A percentile compares a stretch with the other conserved stretches of the same genome.
Evolutionary conservation across 345 rosid genomes (phyloP).

Genomic region (Angophora floribunda): DNA sequence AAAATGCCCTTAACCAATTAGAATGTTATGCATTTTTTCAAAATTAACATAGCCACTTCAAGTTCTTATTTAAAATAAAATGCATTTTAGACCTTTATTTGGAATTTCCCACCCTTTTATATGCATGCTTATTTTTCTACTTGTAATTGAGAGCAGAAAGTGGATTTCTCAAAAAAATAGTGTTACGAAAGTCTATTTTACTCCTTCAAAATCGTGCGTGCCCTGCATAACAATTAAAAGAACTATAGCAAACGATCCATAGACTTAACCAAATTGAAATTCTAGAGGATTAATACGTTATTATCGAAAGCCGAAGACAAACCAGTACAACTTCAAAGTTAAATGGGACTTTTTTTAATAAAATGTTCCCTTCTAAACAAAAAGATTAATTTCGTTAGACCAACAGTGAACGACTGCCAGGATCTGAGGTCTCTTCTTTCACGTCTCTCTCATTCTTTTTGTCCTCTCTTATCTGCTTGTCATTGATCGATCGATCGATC

Average conservation of each 20-base stretch:
- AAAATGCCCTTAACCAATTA: too few species aligned
- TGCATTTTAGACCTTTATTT: too few species aligned
- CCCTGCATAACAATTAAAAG: background rate
- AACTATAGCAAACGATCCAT: background rate
- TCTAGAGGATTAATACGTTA: background rate
- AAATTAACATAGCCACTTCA: too few species aligned
- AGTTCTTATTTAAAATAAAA: too few species aligned
- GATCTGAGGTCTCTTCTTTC: background rate
- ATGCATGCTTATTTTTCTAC: background rate
- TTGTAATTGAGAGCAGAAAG: background rate
- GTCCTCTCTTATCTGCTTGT: background rate
- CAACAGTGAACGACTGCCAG: background rate
- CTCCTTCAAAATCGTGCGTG: background rate
- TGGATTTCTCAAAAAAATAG: background rate
- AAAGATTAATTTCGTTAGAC: background rate
- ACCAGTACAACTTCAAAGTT: background rate
- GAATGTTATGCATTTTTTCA: too few species aligned
- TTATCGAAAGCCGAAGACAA: background rate
- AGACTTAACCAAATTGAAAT: background rate
- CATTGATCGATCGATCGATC: background rate
- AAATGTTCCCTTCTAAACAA: background rate
- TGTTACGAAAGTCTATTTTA: background rate
- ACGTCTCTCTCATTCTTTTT: background rate
- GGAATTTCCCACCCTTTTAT: too few species aligned
- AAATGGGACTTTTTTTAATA: background rate